phyloP scores from a whole-genome alignment of 306 rosid genomes.

The Arachis hypogaea region DNA sequence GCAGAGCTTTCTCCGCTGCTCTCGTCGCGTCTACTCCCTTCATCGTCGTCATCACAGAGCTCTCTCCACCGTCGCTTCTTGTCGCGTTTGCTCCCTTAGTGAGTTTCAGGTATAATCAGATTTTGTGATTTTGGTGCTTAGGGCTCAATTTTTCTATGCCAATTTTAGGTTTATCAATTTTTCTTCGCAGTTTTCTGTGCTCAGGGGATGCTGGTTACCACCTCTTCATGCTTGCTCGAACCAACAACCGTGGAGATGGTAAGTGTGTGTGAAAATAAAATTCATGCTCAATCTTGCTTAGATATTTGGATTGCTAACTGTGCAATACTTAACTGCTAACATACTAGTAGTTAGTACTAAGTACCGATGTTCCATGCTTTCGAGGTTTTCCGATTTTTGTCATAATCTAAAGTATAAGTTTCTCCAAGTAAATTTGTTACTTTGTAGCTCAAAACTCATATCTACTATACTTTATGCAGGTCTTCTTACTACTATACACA shows the following conservation, averaged over 20 bases:
- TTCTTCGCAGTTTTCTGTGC: no score
- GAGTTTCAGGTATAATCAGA: no score
- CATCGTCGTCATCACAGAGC: no score
- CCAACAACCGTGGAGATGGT: constrained; percentile 98
- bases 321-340: neutral
- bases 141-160: no score
- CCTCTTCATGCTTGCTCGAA: constrained; percentile 79
- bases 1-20: no score
- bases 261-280: constrained; percentile 29
- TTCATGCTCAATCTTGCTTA: neutral
- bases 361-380: neutral
- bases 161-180: no score
- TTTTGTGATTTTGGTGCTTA: no score
- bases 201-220: constrained; percentile 72
- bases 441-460: constrained; percentile 27
- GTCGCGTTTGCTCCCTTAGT: no score
- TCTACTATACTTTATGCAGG: constrained; percentile 51
- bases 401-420: constrained; percentile 15
- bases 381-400: neutral
- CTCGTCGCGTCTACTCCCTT: no score
- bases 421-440: constrained; percentile 17
- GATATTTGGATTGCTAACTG: constrained; percentile 6
- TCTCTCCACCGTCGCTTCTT: no score
- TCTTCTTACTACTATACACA: constrained; percentile 51
- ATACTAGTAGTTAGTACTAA: neutral